phyloP scores from a whole-genome alignment of 768 basidiomycete genomes.

The Pulveroboletus frians region DNA sequence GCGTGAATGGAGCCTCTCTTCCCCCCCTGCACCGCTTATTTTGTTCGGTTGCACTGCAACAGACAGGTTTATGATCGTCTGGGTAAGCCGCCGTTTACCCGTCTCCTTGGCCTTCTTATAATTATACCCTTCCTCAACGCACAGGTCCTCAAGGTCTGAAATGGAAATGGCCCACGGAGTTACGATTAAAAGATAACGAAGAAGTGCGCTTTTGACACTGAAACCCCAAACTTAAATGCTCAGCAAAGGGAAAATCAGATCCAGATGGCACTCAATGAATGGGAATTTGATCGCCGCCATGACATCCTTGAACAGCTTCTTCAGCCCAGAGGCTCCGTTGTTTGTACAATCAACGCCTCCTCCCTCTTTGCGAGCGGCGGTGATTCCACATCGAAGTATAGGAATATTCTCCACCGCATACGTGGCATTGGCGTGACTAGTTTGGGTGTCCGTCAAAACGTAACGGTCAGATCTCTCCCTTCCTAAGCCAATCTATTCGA shows the following conservation, averaged over 20 bases:
- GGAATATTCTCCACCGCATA: constrained; percentile 32
- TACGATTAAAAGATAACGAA: constrained; percentile 41
- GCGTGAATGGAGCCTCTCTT: constrained; percentile 18
- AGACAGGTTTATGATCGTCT: constrained; percentile 74
- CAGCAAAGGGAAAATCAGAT: constrained; percentile 39
- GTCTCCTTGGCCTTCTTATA: constrained; percentile 8
- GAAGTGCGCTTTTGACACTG: constrained; percentile 38
- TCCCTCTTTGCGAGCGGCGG: constrained; percentile 39
- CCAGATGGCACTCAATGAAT: constrained; percentile 37
- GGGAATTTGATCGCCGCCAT: constrained; percentile 35
- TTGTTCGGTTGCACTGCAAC: constrained; percentile 8
- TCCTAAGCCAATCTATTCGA: constrained; percentile 14
- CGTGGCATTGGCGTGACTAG: constrained; percentile 32
- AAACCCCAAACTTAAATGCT: constrained; percentile 15
- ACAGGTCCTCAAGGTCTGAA: constrained; percentile 37
- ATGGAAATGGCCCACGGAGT: constrained; percentile 40
- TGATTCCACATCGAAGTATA: constrained; percentile 24
- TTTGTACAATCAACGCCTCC: constrained; percentile 45
- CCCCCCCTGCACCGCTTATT: constrained; percentile 4
- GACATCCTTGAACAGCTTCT: constrained; percentile 37
- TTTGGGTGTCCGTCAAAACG: constrained; percentile 39
- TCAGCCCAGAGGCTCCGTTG: constrained; percentile 41
- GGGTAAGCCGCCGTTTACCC: constrained; percentile 37
- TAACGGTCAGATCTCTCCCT: constrained; percentile 36
- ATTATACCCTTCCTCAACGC: constrained; percentile 2